Base-by-base conservation (phyloP, 306 rosid genomes). In the Fagus sylvatica region DNA sequence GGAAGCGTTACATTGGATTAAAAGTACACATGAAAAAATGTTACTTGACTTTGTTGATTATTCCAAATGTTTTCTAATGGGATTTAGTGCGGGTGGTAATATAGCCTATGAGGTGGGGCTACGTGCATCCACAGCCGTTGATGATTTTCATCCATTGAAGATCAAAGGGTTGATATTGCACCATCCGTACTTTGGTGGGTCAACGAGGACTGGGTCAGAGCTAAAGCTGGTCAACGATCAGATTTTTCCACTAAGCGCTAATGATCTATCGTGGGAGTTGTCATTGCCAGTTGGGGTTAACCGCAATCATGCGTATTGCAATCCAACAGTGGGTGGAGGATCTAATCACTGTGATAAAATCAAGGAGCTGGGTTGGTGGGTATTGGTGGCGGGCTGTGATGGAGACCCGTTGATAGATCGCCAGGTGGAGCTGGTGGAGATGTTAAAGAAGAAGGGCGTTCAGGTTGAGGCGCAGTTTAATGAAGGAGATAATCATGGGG, bases 111-210 rank as follows among this genome's bases (percentile, higher is more conserved):
- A 54, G 8, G 78, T 64, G 0, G 80, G 84, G 13, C 74, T 84
- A 5, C 78, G 54, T 11, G 87, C 74, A 0, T 69, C 80, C 4
- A 2, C 46, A 2, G 43, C 59, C 16, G 53, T 53, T 30, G 76
- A 82, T 36, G 42, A 40, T 0, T 79, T 82, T 48, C 53, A 28
- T 0, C 82, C 78, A 1, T 37, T 84, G 73, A 78, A 40, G 67
- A 84, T 88, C 79, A 4, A 7, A 64, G 88, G 88, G 78, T 12
- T 88, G 46, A 71, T 85, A 74, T 71, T 85, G 77, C 91, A 83
- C 72, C 86, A 83, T 0, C 87, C 90, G 0, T 88, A 72, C 75
- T 84, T 88, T 16, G 88, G 90, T 75, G 88, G 92, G 49, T 42
- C 83, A 66, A 55, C 28, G 22, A 79, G 88, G 69, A 79, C 88